Percentiles rank a stretch among this genome's conserved stretches.
Conservation (phyloP, 768 basidiomycete genomes). For the Porphyrellus cyaneotinctus region DNA sequence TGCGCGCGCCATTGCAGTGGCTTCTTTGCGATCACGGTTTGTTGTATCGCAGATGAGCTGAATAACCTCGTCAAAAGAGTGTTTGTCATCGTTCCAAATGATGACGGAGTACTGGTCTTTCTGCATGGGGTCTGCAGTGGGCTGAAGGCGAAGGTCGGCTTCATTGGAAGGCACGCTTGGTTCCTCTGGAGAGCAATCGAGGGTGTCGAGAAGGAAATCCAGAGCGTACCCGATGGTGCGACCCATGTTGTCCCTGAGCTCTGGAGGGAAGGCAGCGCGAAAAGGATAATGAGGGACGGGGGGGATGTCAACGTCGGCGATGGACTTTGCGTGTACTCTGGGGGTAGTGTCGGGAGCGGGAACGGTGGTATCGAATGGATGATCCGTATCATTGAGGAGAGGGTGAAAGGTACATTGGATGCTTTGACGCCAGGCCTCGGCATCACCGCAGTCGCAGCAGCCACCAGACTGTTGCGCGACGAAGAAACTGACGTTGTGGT, state of each 20-base stretch:
- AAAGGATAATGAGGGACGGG: constrained; percentile 58
- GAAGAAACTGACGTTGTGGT: constrained; percentile 91
- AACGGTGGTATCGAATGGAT: constrained; percentile 4
- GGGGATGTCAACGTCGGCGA: constrained; percentile 49
- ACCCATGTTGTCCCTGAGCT: constrained; percentile 70
- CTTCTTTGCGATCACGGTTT: constrained; percentile 51
- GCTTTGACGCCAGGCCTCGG: constrained; percentile 75
- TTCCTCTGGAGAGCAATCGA: constrained; percentile 81
- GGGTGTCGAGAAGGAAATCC: constrained; percentile 78
- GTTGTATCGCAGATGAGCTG: constrained; percentile 59
- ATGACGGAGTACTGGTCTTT: constrained; percentile 79
- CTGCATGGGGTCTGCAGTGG: constrained; percentile 73
- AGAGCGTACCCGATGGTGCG: constrained; percentile 72
- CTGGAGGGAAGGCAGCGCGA: constrained; percentile 53
- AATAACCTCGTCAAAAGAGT: constrained; percentile 86
- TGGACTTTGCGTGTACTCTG: constrained; percentile 37
- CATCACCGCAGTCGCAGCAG: constrained; percentile 94
- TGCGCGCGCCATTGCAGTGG: constrained; percentile 48
- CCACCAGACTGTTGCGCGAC: constrained; percentile 89
- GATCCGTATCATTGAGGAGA: constrained; percentile 31
- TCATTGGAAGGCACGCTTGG: constrained; percentile 62
- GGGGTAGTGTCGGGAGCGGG: constrained; percentile 38
- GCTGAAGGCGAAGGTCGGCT: constrained; percentile 66
- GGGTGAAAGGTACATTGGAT: constrained; percentile 77
- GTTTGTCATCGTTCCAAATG: constrained; percentile 97